Conservation (phyloP, 768 basidiomycete genomes). For the Lactarius hengduanensis region DNA sequence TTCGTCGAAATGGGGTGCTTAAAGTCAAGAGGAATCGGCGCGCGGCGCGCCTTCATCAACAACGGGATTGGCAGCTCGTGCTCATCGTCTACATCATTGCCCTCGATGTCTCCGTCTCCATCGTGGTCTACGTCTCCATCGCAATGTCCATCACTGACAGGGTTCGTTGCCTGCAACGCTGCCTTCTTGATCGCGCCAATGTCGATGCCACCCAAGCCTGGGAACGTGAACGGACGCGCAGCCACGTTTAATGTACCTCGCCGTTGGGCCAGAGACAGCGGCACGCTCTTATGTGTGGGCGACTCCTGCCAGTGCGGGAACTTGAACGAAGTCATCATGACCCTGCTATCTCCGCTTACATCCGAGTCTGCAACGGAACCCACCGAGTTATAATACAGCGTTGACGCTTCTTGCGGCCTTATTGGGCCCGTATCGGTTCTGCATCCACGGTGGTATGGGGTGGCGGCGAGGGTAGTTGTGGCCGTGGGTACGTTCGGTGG, state of each 20-base stretch:
- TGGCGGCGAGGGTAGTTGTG: constrained; percentile 33
- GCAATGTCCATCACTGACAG: background rate
- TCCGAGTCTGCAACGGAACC: constrained; percentile 38
- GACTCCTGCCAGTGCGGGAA: constrained; percentile 60
- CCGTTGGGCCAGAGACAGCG: constrained; percentile 38
- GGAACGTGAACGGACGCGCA: constrained; percentile 65
- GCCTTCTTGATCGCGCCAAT: constrained; percentile 28
- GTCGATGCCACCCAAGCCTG: constrained; percentile 49
- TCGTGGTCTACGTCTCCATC: constrained; percentile 31
- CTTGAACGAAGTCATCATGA: constrained; percentile 64
- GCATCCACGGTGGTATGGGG: constrained; percentile 9
- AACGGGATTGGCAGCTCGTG: constrained; percentile 38
- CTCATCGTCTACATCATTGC: constrained; percentile 20
- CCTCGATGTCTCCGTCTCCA: constrained; percentile 26
- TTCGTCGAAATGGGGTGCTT: constrained; percentile 60
- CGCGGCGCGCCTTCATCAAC: constrained; percentile 51
- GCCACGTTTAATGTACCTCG: constrained; percentile 40
- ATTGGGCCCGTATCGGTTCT: constrained; percentile 42
- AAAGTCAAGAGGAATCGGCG: constrained; percentile 81
- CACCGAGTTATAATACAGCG: constrained; percentile 44
- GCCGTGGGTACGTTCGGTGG: too few species aligned
- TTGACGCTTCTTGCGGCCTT: constrained; percentile 81
- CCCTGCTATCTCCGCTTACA: constrained; percentile 52
- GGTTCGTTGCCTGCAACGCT: background rate
- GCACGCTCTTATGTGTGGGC: constrained; percentile 49